A percentile compares a stretch with the other conserved stretches of the same genome.
Evolutionary conservation across 495 filamentous ascomycete genomes (phyloP).

Genomic region (Tuber aestivum): DNA sequence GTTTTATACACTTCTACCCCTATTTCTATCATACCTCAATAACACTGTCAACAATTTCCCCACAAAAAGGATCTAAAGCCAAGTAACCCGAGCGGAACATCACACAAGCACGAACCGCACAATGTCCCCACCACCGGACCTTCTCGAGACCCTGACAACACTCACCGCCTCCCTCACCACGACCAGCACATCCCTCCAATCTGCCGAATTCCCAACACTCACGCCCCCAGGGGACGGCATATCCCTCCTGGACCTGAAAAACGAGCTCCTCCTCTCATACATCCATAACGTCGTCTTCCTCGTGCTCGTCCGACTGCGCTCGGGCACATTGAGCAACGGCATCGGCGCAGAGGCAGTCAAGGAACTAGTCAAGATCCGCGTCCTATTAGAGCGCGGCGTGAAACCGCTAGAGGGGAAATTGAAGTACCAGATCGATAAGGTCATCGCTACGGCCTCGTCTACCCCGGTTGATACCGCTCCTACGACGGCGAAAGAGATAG

Average conservation of each 20-base stretch:
- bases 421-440: conserved; percentile 84
- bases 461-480: conserved; percentile 49
- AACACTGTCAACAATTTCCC: background rate
- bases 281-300: conserved; percentile 89
- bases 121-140: conserved; percentile 48
- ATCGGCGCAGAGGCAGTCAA: conserved; percentile 60
- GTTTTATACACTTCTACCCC: background rate
- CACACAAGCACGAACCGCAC: background rate
- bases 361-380: conserved; percentile 75
- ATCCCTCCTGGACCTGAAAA: conserved; percentile 89
- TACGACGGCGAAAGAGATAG: conserved; percentile 35
- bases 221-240: conserved; percentile 75
- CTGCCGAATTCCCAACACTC: conserved; percentile 54
- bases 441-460: conserved; percentile 74
- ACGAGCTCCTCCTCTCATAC: conserved; percentile 91
- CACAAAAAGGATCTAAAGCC: background rate
- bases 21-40: background rate
- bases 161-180: conserved; percentile 59
- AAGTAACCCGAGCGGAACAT: background rate
- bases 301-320: conserved; percentile 71
- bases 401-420: conserved; percentile 78
- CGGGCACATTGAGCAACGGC: conserved; percentile 37
- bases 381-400: conserved; percentile 87
- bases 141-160: conserved; percentile 52
- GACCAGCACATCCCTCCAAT: conserved; percentile 58